These are phyloP conservation scores for Wickerhamomyces ciferrii DNA, from an alignment of 805 yeast genomes.

Conservation along the genomic window DNA sequence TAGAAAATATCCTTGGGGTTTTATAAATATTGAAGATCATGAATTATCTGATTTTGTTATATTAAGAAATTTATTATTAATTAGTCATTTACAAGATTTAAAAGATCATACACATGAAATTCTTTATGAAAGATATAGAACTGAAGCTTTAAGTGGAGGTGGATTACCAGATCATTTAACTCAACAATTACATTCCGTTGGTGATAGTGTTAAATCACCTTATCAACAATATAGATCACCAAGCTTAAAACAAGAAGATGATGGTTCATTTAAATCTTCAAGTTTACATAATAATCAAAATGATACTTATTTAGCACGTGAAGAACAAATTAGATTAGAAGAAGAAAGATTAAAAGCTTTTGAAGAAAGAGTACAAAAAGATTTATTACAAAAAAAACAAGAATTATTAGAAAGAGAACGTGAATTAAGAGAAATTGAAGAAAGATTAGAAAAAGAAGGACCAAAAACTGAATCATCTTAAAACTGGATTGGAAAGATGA, in stretches of 20 bases:
- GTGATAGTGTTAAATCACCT: constrained; percentile 10
- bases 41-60: constrained; percentile 76
- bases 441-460: constrained; percentile 57
- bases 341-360: constrained; percentile 84
- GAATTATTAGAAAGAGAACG: constrained; percentile 82
- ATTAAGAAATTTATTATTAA: constrained; percentile 72
- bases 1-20: constrained; percentile 55
- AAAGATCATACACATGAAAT: constrained; percentile 86
- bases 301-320: constrained; percentile 57
- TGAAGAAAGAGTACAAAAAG: constrained; percentile 87
- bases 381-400: constrained; percentile 70
- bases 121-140: constrained; percentile 84
- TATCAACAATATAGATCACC: constrained; percentile 13
- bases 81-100: constrained; percentile 82
- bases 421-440: constrained; percentile 79
- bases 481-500: background rate
- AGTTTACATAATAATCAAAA: constrained; percentile 17
- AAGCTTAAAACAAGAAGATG: constrained; percentile 19
- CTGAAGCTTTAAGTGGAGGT: constrained; percentile 73
- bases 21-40: constrained; percentile 62
- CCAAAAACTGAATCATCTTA: constrained; percentile 6
- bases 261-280: constrained; percentile 13
- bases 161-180: constrained; percentile 29
- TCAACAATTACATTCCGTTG: constrained; percentile 13
- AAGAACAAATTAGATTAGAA: constrained; percentile 83